These are phyloP conservation scores for Lentinula detonsa DNA, from an alignment of 768 basidiomycete genomes.

Conservation along the genomic window DNA sequence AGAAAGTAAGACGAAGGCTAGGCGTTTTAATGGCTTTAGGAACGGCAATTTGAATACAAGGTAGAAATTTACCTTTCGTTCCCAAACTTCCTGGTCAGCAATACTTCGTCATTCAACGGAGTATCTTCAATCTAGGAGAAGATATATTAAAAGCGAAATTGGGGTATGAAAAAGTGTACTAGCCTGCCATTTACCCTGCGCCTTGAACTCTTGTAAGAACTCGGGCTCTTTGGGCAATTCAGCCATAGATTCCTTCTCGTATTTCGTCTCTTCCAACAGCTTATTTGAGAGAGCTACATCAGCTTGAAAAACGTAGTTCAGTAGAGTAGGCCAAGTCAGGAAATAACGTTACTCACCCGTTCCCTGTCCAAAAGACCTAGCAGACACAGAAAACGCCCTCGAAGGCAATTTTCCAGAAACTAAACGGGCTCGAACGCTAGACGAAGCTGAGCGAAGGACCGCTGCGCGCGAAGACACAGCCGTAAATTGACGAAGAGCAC, in stretches of 20 bases:
- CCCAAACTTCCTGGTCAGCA: constrained; percentile 77
- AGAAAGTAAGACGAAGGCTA: constrained; percentile 89
- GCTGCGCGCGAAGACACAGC: constrained; percentile 30
- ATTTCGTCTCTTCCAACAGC: constrained; percentile 77
- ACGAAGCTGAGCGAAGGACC: constrained; percentile 19
- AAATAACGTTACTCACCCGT: constrained; percentile 27
- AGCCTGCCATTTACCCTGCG: constrained; percentile 75
- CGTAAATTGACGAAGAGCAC: constrained; percentile 53
- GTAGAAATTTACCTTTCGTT: constrained; percentile 69
- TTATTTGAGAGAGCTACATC: constrained; percentile 73
- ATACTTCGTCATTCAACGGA: constrained; percentile 74
- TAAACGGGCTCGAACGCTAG: constrained; percentile 23
- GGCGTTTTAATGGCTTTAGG: neutral
- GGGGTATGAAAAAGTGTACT: constrained; percentile 15
- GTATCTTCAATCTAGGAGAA: constrained; percentile 59
- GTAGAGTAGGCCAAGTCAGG: constrained; percentile 8
- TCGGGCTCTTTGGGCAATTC: constrained; percentile 45
- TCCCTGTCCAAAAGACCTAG: constrained; percentile 37
- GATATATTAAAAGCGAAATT: neutral
- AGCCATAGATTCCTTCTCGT: constrained; percentile 62
- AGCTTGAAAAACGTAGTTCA: constrained; percentile 33
- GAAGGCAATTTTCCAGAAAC: constrained; percentile 18
- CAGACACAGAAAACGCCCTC: constrained; percentile 42
- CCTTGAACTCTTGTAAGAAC: constrained; percentile 72
- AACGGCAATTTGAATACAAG: neutral